Conservation (phyloP, 2,329 filamentous ascomycete genomes). For the Pseudogymnoascus sp. region DNA sequence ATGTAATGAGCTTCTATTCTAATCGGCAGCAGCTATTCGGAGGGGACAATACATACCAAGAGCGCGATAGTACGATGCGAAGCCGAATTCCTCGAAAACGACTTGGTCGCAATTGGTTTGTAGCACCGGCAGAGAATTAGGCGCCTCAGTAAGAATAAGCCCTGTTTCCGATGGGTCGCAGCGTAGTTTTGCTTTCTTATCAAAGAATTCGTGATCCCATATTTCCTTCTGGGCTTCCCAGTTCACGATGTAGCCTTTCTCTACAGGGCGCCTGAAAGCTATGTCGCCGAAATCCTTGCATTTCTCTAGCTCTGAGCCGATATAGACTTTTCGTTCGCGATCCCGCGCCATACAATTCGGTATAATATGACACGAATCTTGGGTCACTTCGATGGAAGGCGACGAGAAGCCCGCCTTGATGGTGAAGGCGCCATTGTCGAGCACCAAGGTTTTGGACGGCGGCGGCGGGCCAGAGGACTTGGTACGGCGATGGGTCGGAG, state of each 20-base stretch:
- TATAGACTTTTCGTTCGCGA: conserved; percentile 68
- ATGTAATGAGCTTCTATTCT: conserved; percentile 12
- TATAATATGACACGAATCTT: conserved; percentile 56
- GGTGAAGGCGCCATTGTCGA: conserved; percentile 89
- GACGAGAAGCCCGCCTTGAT: conserved; percentile 75
- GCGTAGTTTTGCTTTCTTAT: conserved; percentile 52
- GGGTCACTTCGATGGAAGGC: conserved; percentile 27
- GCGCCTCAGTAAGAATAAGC: conserved; percentile 74
- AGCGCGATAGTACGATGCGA: conserved; percentile 73
- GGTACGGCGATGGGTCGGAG: conserved; percentile 34
- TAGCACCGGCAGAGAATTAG: conserved; percentile 70
- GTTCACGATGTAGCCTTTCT: conserved; percentile 90
- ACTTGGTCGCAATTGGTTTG: conserved; percentile 93
- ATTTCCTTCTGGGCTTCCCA: conserved; percentile 96
- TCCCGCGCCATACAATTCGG: conserved; percentile 86
- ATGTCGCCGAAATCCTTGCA: conserved; percentile 88
- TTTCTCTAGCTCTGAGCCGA: conserved; percentile 67
- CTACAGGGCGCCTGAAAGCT: conserved; percentile 76
- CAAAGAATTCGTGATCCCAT: conserved; percentile 85
- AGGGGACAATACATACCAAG: conserved; percentile 42
- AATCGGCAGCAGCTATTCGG: not conserved
- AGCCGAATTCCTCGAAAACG: conserved; percentile 94
- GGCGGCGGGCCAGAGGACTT: conserved; percentile 42
- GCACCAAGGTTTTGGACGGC: conserved; percentile 63
- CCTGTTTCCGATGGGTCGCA: conserved; percentile 77